These are phyloP conservation scores for Chrysanthemum makinoi DNA, from an alignment of 129 eudicot species.

Conservation along the genomic window DNA sequence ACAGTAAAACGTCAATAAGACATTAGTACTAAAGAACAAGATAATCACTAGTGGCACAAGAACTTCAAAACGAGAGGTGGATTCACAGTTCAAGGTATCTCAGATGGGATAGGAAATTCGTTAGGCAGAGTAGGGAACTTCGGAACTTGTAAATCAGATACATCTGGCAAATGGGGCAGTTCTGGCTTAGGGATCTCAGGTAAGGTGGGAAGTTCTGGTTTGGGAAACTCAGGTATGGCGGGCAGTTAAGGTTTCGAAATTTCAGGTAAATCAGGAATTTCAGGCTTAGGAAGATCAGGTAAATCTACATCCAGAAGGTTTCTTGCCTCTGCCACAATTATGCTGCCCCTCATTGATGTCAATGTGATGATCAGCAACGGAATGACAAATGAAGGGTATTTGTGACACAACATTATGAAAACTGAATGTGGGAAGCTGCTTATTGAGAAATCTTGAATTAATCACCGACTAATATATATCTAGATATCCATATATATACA, in stretches of 20 bases:
- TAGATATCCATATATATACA: conserved; percentile 14
- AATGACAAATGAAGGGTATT: conserved; percentile 27
- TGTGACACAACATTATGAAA: conserved; percentile 23
- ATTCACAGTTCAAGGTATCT: conserved; percentile 27
- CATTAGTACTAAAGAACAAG: background rate
- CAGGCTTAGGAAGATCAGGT: conserved; percentile 32
- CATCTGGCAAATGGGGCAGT: conserved; percentile 25
- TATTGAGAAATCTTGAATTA: conserved; percentile 9
- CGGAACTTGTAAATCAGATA: conserved; percentile 20
- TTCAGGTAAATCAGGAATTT: conserved; percentile 33
- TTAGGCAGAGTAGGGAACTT: conserved; percentile 31
- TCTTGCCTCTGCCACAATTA: conserved; percentile 36
- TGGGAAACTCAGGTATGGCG: conserved; percentile 26
- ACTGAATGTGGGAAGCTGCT: background rate
- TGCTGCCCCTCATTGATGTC: conserved; percentile 27
- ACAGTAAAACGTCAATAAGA: conserved; percentile 9
- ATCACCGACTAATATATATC: background rate
- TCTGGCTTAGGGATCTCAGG: conserved; percentile 23
- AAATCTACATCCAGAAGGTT: conserved; percentile 34
- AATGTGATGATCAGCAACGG: conserved; percentile 36
- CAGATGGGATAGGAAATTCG: conserved; percentile 30
- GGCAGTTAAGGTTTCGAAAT: conserved; percentile 30
- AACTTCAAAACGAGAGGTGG: conserved; percentile 4
- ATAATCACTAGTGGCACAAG: background rate
- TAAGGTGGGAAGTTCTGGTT: conserved; percentile 28